These are phyloP conservation scores for Xylaria sp. DNA, from an alignment of 2,329 filamentous ascomycete species.

Conservation along the genomic window DNA sequence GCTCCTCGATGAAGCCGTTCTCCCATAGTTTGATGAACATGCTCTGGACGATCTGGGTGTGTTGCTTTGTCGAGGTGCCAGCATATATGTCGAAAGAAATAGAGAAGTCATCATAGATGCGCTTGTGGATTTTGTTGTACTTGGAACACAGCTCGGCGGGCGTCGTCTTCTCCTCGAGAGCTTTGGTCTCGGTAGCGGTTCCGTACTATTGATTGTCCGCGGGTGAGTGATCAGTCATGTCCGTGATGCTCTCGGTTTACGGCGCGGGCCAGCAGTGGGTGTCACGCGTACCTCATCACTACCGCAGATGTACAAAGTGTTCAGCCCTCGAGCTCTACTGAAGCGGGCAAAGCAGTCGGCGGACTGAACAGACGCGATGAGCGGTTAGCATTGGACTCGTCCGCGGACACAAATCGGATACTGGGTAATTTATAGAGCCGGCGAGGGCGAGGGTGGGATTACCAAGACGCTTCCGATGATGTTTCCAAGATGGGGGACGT, in stretches of 20 bases:
- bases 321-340: conserved; percentile 80
- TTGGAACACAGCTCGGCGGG: conserved; percentile 89
- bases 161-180: conserved; percentile 84
- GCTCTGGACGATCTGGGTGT: conserved; percentile 91
- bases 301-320: conserved; percentile 86
- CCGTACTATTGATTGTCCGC: conserved; percentile 68
- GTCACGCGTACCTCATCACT: conserved; percentile 72
- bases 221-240: neutral
- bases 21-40: conserved; percentile 89
- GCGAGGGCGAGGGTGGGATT: neutral
- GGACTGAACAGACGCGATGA: conserved; percentile 46
- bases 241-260: neutral
- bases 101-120: conserved; percentile 95
- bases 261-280: neutral
- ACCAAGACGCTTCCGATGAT: conserved; percentile 83
- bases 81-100: conserved; percentile 96
- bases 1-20: conserved; percentile 88
- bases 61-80: conserved; percentile 86
- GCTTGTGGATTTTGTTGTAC: conserved; percentile 89
- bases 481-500: conserved; percentile 86
- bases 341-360: conserved; percentile 88
- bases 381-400: conserved; percentile 13
- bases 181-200: conserved; percentile 95
- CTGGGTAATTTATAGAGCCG: neutral
- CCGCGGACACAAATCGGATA: neutral